Conservation (phyloP, 2,329 filamentous ascomycete species). For the Penicillium sp. region DNA sequence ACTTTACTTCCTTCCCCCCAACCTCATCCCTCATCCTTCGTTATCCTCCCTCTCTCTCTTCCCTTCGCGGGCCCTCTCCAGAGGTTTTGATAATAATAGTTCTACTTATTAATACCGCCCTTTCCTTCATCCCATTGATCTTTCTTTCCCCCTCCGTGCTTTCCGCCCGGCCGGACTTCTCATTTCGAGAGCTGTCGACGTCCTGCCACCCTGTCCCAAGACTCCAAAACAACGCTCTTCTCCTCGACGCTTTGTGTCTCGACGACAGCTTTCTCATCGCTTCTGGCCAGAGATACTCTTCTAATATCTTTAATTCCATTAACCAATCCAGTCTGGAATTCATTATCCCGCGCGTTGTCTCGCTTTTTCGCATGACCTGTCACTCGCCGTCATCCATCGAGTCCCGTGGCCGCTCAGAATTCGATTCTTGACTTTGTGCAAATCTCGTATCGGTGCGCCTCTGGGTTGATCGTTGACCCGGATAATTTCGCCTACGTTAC, state of each 20-base stretch:
- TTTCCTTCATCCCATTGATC: slow-evolving; percentile 8
- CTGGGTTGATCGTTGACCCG: neutral
- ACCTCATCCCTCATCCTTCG: slow-evolving; percentile 3
- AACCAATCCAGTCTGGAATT: slow-evolving; percentile 4
- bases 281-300: neutral
- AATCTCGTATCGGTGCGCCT: neutral
- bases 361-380: slow-evolving; percentile 10
- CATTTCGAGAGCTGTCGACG: neutral
- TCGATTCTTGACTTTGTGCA: neutral
- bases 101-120: slow-evolving; percentile 12
- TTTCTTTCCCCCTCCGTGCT: neutral
- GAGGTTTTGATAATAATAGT: slow-evolving; percentile 15
- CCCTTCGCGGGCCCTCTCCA: slow-evolving; percentile 2
- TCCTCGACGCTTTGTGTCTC: slow-evolving; percentile 10
- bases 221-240: neutral
- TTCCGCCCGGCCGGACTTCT: slow-evolving; percentile 3
- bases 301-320: slow-evolving; percentile 11
- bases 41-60: slow-evolving; percentile 8
- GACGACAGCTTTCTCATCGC: slow-evolving; percentile 1
- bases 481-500: neutral
- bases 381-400: slow-evolving; percentile 1
- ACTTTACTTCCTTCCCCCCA: neutral
- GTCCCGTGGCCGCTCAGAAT: neutral
- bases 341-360: neutral
- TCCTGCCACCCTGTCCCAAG: slow-evolving; percentile 11